Evolutionary conservation across 352 stramenopile species (phyloP).

Genomic region (Globisporangium perplexum): DNA sequence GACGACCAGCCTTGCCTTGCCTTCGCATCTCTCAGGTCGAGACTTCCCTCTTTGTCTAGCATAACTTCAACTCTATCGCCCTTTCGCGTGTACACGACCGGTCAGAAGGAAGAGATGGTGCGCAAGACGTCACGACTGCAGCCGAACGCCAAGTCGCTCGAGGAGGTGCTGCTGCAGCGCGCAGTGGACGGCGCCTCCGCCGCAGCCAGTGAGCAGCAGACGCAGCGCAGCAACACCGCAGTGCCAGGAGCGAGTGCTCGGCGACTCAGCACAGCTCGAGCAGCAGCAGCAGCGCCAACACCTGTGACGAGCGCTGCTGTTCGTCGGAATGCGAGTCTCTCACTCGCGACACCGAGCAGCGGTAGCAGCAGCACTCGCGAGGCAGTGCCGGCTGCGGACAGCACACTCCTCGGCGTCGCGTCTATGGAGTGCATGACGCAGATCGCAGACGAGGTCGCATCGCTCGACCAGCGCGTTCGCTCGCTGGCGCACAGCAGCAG

Average conservation of each 20-base stretch:
- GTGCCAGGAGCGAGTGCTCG: neutral
- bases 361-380: neutral
- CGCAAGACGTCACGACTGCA: conserved; percentile 46
- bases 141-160: conserved; percentile 51
- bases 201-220: conserved; percentile 6
- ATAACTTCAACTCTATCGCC: neutral
- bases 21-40: too few relatives aligned
- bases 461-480: conserved; percentile 19
- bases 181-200: conserved; percentile 18
- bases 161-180: conserved; percentile 61
- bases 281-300: neutral
- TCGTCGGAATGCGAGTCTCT: conserved; percentile 1
- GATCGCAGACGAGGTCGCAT: conserved; percentile 19
- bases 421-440: conserved; percentile 15
- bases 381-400: neutral
- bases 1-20: too few relatives aligned
- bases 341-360: neutral
- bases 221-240: conserved; percentile 1
- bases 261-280: neutral
- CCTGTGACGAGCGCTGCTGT: neutral
- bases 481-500: conserved; percentile 2
- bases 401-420: neutral
- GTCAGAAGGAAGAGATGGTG: conserved; percentile 31
- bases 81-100: neutral
- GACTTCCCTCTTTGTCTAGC: neutral